Evolutionary conservation across 2,329 filamentous ascomycete species (phyloP), one percentile per base, ranked within the genome.

Genomic region (Verticillium nubilum): DNA sequence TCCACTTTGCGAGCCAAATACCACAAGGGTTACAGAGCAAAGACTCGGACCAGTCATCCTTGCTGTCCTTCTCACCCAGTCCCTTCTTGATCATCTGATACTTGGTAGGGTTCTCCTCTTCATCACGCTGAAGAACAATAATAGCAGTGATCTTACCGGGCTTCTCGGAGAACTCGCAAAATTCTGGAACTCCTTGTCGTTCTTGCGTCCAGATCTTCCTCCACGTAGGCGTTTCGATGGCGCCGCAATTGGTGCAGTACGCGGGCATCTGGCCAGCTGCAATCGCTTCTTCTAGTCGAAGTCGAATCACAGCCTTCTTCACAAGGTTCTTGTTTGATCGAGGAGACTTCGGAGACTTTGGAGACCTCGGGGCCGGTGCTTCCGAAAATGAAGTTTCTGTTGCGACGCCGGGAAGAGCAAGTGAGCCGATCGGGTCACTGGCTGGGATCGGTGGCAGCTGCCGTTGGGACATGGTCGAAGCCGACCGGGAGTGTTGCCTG

Each of bases 211-310:
- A 97, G 13, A 95, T 91, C 69, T 94, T 95, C 61, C 95, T 87
- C 95, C 95, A 99, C 0, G 94, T 97, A 0, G 94, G 91, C 0
- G 95, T 99, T 67, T 98, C 91, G 60, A 99, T 96, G 6, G 92
- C 90, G 5, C 95, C 95, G 67, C 95, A 99, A 67, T 98, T 97
- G 63, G 85, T 85, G 72, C 95, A 99, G 69, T 88, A 98, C 1
- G 89, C 88, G 0, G 95, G 95, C 80, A 93, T 89, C 64, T 92
- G 85, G 5, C 95, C 95, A 58, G 86, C 86, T n/a, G 82, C 81
- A 58, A 98, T 87, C 0, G 86, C 86, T 42, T 78, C 76, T 64
- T 87, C 81, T 1, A 88, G 69, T 50, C 81, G 81, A 62, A 86
- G 81, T 67, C 80, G 82, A 64, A 86, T 86, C 2, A 82, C 77